Base-by-base conservation (phyloP, 371 early-diverging fungal species). In the Coemansia sp. region DNA sequence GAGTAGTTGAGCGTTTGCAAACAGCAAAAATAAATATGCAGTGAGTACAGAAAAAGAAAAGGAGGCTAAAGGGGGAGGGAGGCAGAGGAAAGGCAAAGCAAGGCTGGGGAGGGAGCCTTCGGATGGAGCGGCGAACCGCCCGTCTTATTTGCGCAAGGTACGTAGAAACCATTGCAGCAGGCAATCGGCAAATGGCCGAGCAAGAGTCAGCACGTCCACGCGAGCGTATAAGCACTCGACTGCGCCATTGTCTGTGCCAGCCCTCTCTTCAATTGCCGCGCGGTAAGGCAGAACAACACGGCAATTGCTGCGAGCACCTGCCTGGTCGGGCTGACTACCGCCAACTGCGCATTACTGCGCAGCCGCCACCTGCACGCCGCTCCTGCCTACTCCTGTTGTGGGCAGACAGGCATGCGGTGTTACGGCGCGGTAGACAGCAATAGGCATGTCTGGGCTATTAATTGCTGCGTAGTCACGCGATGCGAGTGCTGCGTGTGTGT, bases 51-150 rank as follows among this genome's bases (percentile, higher is more conserved):
- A 54, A 48, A 58, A 21, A 48, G 30, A 63, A 64, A 47, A 59
- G 48, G 59, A 37, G 69, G 59, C 33, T 48, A 25, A 23, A 59
- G 59, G 47, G 42, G 53, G 48, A 59, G 42, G 65, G 59, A 33
- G 39, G 69, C 47, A 67, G 59, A 59, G 47, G 56, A 33, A 33
- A 33, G 33, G 33, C 33, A 44, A 33, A 16, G 44, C 30, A 20
- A 42, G 18, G 44, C 44, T 59, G 58, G 66, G 54, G 65, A 47
- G 47, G 58, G 67, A 57, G 52, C 53, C 57, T 40, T 21, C 65
- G 33, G 18, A 63, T 61, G 60, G 69, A 40, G 66, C 62, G 51
- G 28, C 62, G 42, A 50, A 40, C 54, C 58, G 50, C 58, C 69
- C 65, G 52, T 57, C 65, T 21, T 52, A 58, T 65, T 63, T 48